These are phyloP conservation scores for Fusarium udum DNA, from an alignment of 2,329 filamentous ascomycete species.

Conservation along the genomic window DNA sequence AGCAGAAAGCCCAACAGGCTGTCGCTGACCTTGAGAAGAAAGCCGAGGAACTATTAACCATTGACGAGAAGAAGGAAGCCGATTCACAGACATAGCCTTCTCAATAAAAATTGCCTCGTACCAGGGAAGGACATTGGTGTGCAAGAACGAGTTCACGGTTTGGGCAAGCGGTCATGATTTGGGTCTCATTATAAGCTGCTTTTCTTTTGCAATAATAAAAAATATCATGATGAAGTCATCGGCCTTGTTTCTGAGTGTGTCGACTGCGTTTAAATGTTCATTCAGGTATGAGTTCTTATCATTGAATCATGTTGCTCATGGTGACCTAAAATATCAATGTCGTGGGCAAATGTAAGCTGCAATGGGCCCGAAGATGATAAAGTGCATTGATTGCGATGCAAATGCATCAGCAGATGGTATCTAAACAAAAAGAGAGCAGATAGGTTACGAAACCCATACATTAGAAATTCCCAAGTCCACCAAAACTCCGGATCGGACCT, in stretches of 20 bases:
- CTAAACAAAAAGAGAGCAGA: slow-evolving; percentile 40
- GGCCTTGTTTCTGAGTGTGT: background rate
- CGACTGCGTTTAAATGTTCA: background rate
- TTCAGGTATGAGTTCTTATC: background rate
- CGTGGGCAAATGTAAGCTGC: background rate
- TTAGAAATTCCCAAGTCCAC: slow-evolving; percentile 31
- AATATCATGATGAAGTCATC: background rate
- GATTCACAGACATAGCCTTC: slow-evolving; percentile 8
- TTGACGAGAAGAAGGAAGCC: slow-evolving; percentile 31
- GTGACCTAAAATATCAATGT: background rate
- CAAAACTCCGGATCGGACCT: slow-evolving; percentile 38
- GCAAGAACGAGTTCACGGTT: slow-evolving; percentile 38
- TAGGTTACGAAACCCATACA: slow-evolving; percentile 17
- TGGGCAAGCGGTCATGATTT: slow-evolving; percentile 38
- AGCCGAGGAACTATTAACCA: slow-evolving; percentile 17
- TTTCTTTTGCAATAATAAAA: slow-evolving; percentile 18
- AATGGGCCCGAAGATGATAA: slow-evolving; percentile 1
- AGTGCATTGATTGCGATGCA: slow-evolving; percentile 21
- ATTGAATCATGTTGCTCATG: background rate
- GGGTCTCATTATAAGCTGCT: slow-evolving; percentile 28
- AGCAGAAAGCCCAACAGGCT: slow-evolving; percentile 43
- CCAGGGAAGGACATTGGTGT: slow-evolving; percentile 20
- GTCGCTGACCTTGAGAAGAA: slow-evolving; percentile 37
- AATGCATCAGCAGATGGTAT: slow-evolving; percentile 39
- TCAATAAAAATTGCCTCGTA: slow-evolving; percentile 26